Conservation (phyloP, 163 green algal genomes). For the Scenedesmus sp. region DNA sequence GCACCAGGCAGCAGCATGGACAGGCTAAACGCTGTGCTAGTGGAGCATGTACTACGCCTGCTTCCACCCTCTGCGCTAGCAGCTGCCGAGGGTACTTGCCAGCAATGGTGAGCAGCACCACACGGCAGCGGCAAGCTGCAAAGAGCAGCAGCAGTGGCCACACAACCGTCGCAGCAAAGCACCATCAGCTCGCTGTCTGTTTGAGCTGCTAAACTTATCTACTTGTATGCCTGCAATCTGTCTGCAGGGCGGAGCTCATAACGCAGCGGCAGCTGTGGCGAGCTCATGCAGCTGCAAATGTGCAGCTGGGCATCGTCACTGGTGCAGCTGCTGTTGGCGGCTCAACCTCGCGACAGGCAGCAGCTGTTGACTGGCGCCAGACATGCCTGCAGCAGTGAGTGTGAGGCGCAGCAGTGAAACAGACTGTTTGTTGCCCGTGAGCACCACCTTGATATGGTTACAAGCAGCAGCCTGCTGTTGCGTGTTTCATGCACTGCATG, state of each 20-base stretch:
- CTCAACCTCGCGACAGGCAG: neutral
- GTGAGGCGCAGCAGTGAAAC: neutral
- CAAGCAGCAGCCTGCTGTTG: too few relatives aligned
- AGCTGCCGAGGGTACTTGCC: constrained; percentile 17
- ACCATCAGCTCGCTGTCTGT: neutral
- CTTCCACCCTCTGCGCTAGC: neutral
- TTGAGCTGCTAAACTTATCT: neutral
- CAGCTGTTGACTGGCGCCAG: constrained; percentile 25
- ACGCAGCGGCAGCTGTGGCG: constrained; percentile 28
- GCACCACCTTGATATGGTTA: too few relatives aligned
- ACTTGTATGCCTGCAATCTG: neutral
- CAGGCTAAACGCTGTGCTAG: neutral
- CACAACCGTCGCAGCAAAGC: neutral
- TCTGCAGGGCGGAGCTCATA: constrained; percentile 9
- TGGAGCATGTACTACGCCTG: constrained; percentile 8
- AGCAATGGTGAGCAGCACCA: constrained; percentile 4
- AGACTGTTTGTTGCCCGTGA: neutral
- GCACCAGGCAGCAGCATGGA: neutral
- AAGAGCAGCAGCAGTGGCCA: neutral
- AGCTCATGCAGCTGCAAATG: neutral
- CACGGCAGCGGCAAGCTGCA: neutral
- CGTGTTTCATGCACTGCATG: too few relatives aligned
- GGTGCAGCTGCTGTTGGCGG: neutral
- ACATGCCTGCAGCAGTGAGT: neutral
- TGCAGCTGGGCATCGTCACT: neutral